Evolutionary conservation across 306 rosid genomes (phyloP).

Genomic region (Rosa multiflora): DNA sequence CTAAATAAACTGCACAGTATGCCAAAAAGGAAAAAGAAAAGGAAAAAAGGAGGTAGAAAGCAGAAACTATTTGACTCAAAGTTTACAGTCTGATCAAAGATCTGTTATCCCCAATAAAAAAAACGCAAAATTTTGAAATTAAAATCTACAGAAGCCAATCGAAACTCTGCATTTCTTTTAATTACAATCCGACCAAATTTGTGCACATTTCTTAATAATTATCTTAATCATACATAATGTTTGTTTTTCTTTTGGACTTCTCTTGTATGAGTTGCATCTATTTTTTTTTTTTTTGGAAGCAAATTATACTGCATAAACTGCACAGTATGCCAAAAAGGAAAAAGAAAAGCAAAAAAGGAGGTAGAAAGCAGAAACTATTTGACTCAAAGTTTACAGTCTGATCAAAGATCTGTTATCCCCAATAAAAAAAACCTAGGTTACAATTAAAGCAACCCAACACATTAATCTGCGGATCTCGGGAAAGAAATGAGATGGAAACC

Average conservation of each 20-base stretch:
- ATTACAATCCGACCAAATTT: too few relatives aligned
- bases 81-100: not conserved
- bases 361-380: not conserved
- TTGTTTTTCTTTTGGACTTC: too few relatives aligned
- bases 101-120: not conserved
- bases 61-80: not conserved
- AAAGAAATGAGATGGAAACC: conserved; percentile 29
- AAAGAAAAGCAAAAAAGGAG: not conserved
- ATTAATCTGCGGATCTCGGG: conserved; percentile 23
- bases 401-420: not conserved
- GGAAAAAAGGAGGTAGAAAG: not conserved
- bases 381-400: not conserved
- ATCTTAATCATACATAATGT: too few relatives aligned
- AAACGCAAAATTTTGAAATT: too few relatives aligned
- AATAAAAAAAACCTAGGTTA: conserved; percentile 10
- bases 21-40: not conserved
- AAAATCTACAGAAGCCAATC: too few relatives aligned
- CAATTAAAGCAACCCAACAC: not conserved
- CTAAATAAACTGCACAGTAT: not conserved
- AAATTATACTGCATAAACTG: not conserved
- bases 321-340: not conserved
- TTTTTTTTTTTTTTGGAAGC: too few relatives aligned
- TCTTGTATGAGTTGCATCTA: not conserved
- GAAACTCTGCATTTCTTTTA: too few relatives aligned
- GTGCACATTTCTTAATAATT: too few relatives aligned